Conservation (phyloP, 164 flowering plant species). For the Paratinospora sagittata region DNA sequence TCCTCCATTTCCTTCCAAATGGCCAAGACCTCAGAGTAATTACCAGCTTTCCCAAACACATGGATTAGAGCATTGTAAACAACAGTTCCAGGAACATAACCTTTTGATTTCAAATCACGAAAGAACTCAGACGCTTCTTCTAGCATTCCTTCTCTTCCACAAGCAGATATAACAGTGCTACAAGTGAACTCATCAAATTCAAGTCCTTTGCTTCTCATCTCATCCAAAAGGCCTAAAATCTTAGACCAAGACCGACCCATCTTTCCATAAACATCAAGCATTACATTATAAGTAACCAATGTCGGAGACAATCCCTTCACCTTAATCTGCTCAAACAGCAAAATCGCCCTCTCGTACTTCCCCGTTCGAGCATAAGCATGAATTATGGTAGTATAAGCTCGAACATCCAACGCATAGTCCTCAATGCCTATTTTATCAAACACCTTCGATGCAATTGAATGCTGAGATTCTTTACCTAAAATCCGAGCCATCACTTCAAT, state of each 20-base stretch:
- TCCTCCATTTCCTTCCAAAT: constrained; percentile 86
- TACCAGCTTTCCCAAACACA: constrained; percentile 76
- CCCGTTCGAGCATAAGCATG: constrained; percentile 61
- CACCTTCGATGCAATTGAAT: constrained; percentile 52
- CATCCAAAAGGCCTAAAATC: constrained; percentile 58
- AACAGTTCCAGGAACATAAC: constrained; percentile 64
- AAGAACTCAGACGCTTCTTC: constrained; percentile 71
- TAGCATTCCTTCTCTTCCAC: constrained; percentile 78
- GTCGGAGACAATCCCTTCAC: constrained; percentile 53
- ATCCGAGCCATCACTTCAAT: constrained; percentile 59
- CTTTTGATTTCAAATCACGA: constrained; percentile 42
- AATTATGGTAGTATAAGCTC: constrained; percentile 64
- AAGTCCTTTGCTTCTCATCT: constrained; percentile 58
- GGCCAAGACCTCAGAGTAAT: constrained; percentile 53
- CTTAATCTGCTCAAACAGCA: constrained; percentile 47
- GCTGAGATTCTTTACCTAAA: constrained; percentile 69
- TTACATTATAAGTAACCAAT: constrained; percentile 82
- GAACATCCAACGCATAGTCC: constrained; percentile 54
- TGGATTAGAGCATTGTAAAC: constrained; percentile 79
- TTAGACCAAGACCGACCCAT: constrained; percentile 81
- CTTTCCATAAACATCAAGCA: constrained; percentile 86
- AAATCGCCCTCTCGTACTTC: constrained; percentile 51
- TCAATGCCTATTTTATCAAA: constrained; percentile 58
- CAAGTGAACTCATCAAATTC: constrained; percentile 85
- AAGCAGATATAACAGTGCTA: constrained; percentile 86